phyloP scores from a whole-genome alignment of 345 rosid genomes.

The Aurinia saxatilis region DNA sequence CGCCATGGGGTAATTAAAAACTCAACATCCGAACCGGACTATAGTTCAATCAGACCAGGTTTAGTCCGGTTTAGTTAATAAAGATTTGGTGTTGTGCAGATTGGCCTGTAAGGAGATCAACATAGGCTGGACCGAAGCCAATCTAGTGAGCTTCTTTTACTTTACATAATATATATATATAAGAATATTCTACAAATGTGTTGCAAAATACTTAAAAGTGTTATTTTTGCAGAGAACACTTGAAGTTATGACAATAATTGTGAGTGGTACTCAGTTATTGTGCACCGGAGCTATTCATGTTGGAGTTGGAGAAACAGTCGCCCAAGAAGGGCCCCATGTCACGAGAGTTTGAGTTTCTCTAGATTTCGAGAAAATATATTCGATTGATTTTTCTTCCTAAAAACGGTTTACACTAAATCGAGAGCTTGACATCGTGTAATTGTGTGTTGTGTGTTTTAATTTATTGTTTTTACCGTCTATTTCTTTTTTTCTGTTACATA shows the following conservation, averaged over 20 bases:
- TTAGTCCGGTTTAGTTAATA: too few species aligned
- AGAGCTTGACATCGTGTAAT: background rate
- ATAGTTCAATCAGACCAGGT: background rate
- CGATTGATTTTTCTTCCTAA: background rate
- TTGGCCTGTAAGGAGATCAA: constrained; percentile 83
- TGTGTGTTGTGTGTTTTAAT: constrained; percentile 12
- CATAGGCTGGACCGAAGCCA: constrained; percentile 67
- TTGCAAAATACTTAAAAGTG: background rate
- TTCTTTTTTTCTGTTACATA: background rate
- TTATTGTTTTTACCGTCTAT: background rate
- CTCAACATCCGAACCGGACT: background rate
- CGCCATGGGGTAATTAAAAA: constrained; percentile 63
- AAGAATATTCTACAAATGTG: background rate
- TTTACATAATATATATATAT: too few species aligned
- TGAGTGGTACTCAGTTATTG: constrained; percentile 55
- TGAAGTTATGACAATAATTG: constrained; percentile 63
- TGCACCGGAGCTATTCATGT: constrained; percentile 60
- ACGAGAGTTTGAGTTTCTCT: constrained; percentile 34
- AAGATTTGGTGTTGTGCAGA: constrained; percentile 31
- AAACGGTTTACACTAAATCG: constrained; percentile 1
- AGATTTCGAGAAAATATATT: background rate
- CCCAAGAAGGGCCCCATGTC: background rate
- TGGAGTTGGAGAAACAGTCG: constrained; percentile 33
- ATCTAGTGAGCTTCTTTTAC: constrained; percentile 41
- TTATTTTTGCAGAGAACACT: constrained; percentile 53